Evolutionary conservation across 495 filamentous ascomycete genomes (phyloP).

Genomic region (Choiromyces venosus): DNA sequence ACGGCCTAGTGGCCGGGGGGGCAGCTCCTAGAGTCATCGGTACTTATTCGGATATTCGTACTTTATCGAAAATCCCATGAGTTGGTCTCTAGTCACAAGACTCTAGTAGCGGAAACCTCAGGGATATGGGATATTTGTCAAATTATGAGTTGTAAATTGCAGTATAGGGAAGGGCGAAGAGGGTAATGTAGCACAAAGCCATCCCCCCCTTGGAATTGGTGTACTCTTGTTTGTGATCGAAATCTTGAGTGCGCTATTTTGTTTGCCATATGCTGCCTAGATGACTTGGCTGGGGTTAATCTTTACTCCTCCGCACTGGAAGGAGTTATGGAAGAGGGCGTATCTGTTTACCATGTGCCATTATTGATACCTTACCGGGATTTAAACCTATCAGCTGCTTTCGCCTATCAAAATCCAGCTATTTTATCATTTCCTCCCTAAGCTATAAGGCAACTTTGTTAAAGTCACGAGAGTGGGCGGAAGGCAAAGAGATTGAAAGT

Average conservation of each 20-base stretch:
- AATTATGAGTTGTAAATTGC: not conserved
- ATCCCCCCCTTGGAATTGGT: not conserved
- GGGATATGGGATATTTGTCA: not conserved
- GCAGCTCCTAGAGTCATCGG: not conserved
- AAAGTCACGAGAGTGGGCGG: too few relatives aligned
- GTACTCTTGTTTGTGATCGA: not conserved
- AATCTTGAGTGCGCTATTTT: not conserved
- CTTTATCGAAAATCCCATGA: not conserved
- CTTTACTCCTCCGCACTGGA: not conserved
- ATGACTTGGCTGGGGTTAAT: not conserved
- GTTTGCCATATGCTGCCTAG: not conserved
- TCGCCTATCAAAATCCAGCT: not conserved
- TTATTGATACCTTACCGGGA: not conserved
- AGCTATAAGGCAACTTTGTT: too few relatives aligned
- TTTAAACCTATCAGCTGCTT: not conserved
- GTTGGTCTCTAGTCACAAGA: not conserved
- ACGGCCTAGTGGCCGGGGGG: not conserved
- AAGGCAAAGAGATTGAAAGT: too few relatives aligned
- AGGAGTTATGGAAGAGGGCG: not conserved
- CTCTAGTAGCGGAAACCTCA: not conserved
- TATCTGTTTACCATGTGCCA: not conserved
- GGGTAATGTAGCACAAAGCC: not conserved
- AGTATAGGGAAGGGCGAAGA: not conserved
- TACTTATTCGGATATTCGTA: not conserved
- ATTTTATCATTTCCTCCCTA: not conserved